Conservation (phyloP, 441 rosid species). For the Pelargonium australe region DNA sequence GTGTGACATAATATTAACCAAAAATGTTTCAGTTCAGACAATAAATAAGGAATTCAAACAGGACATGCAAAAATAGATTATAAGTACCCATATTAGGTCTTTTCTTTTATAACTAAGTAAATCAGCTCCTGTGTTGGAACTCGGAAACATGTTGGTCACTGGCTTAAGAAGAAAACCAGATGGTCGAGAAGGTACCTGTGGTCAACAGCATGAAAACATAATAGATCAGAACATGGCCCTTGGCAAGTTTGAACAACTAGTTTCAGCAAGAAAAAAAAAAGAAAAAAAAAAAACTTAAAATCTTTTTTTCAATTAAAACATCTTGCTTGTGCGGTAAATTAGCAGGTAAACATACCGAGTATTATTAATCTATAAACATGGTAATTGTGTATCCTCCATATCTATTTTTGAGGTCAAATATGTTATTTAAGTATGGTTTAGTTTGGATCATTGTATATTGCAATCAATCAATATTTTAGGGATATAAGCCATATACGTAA, state of each 20-base stretch:
- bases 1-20: constrained; percentile 24
- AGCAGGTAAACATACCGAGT: background rate
- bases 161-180: constrained; percentile 85
- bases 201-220: constrained; percentile 25
- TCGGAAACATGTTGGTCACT: constrained; percentile 53
- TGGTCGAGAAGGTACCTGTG: constrained; percentile 80
- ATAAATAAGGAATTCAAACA: constrained; percentile 11
- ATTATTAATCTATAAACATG: background rate
- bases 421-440: constrained; percentile 3
- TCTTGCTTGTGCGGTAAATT: background rate
- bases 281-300: background rate
- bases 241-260: constrained; percentile 11
- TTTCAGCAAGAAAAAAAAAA: background rate
- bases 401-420: background rate
- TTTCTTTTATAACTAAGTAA: constrained; percentile 73
- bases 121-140: constrained; percentile 49
- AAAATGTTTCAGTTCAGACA: constrained; percentile 7
- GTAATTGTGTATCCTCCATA: background rate
- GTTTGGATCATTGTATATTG: background rate
- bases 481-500: background rate
- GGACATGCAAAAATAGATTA: constrained; percentile 18
- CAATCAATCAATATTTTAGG: background rate
- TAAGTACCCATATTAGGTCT: constrained; percentile 75
- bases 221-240: constrained; percentile 4
- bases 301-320: background rate